Conservation (phyloP, 176 grass and related monocot species). For the Raddia distichophylla region DNA sequence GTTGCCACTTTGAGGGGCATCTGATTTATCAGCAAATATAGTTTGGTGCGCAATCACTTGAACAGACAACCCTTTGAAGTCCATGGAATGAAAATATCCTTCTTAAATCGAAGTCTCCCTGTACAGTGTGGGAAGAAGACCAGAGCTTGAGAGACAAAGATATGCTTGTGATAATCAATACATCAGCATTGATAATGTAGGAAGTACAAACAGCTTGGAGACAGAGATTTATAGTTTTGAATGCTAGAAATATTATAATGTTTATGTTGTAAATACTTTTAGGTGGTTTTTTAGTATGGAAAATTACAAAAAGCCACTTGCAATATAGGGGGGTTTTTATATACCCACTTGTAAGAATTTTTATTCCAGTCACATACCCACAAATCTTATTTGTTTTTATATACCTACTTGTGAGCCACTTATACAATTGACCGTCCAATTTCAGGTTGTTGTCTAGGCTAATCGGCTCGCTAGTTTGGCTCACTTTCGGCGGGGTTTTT, state of each 20-base stretch:
- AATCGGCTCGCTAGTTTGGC: no score
- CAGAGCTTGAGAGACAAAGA: neutral
- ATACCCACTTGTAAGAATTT: no score
- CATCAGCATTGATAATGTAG: neutral
- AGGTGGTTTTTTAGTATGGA: neutral
- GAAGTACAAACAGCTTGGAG: neutral
- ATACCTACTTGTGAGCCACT: no score
- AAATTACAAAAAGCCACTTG: no score
- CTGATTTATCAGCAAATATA: neutral
- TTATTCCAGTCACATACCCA: no score
- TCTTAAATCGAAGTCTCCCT: conserved; percentile 31
- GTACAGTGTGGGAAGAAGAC: neutral
- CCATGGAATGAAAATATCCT: neutral
- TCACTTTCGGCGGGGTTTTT: no score
- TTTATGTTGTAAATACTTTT: neutral
- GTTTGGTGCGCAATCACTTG: neutral
- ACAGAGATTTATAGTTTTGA: neutral
- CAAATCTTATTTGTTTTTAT: no score
- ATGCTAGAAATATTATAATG: neutral
- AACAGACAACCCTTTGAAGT: neutral
- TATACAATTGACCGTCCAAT: no score
- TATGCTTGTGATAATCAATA: neutral
- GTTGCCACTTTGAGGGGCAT: neutral
- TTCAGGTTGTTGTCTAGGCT: no score
- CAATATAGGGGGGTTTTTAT: no score